Percentiles rank a stretch among this genome's conserved stretches.
Conservation (phyloP, 345 rosid genomes). For the Citrus hindsii region DNA sequence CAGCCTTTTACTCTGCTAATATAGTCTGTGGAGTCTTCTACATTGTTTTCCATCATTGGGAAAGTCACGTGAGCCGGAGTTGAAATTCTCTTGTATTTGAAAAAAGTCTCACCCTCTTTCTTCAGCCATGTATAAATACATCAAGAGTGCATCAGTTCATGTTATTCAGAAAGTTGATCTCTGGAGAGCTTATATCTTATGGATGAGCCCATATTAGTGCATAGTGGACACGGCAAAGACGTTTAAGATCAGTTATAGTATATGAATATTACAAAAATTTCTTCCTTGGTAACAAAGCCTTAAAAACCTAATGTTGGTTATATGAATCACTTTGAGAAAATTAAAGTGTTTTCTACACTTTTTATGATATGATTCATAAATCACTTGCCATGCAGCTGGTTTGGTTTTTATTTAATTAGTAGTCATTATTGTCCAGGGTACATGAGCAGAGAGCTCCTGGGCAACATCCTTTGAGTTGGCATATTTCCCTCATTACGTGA, state of each 20-base stretch:
- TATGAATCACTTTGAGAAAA: not conserved
- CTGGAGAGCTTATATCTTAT: not conserved
- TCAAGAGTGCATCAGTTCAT: not conserved
- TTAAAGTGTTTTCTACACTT: not conserved
- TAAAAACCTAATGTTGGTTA: not conserved
- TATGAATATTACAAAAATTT: not conserved
- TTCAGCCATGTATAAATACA: not conserved
- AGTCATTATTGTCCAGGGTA: conserved; percentile 44
- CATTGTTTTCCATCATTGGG: not conserved
- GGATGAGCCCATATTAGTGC: not conserved
- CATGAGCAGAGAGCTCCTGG: conserved; percentile 43
- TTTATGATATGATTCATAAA: not conserved
- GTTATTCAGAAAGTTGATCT: not conserved
- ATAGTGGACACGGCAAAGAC: not conserved
- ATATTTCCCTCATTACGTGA: conserved; percentile 80
- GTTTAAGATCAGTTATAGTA: not conserved
- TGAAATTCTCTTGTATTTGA: not conserved
- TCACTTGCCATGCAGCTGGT: not conserved
- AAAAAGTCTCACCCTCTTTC: not conserved
- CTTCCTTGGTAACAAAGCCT: not conserved
- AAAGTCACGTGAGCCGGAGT: not conserved
- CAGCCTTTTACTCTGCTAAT: not conserved
- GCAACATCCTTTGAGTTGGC: conserved; percentile 71
- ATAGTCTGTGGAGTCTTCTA: not conserved
- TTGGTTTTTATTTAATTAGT: conserved; percentile 1